Conservation (phyloP, 495 filamentous ascomycete genomes). For the Hypoxylon intermedium region DNA sequence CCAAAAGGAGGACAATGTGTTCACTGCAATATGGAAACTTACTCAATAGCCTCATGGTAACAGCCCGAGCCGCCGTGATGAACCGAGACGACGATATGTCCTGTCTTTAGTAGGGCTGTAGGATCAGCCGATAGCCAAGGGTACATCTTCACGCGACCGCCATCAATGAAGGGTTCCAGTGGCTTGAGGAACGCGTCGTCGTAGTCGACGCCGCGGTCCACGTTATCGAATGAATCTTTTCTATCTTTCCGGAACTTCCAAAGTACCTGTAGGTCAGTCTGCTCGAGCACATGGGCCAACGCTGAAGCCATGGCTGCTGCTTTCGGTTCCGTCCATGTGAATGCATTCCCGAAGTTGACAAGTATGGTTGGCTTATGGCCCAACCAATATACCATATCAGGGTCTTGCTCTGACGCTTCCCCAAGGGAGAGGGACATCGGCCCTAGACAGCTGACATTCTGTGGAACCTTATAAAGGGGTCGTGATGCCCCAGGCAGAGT, state of each 20-base stretch:
- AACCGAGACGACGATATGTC: constrained; percentile 55
- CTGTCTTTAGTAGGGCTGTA: constrained; percentile 53
- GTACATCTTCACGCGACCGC: constrained; percentile 45
- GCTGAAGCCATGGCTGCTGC: constrained; percentile 46
- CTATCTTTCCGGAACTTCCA: constrained; percentile 56
- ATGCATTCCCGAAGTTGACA: constrained; percentile 58
- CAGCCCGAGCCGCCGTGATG: constrained; percentile 63
- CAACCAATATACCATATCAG: constrained; percentile 57
- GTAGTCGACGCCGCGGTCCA: constrained; percentile 6
- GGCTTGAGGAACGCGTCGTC: constrained; percentile 36
- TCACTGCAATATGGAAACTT: constrained; percentile 18
- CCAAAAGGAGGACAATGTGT: too few relatives aligned
- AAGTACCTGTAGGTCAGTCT: constrained; percentile 50
- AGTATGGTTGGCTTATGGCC: constrained; percentile 53
- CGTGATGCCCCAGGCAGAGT: constrained; percentile 42
- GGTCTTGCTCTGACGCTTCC: constrained; percentile 48
- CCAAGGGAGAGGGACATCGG: constrained; percentile 49
- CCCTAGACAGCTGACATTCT: constrained; percentile 56
- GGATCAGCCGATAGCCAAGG: constrained; percentile 59
- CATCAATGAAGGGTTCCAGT: constrained; percentile 29
- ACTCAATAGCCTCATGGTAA: constrained; percentile 62
- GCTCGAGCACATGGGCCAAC: constrained; percentile 47
- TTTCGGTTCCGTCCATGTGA: constrained; percentile 37
- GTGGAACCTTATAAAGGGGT: constrained; percentile 48
- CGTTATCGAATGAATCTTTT: background rate